Evolutionary conservation across 495 filamentous ascomycete genomes (phyloP), one percentile per base, ranked within the genome.

Genomic region (Penicillium antarcticum): DNA sequence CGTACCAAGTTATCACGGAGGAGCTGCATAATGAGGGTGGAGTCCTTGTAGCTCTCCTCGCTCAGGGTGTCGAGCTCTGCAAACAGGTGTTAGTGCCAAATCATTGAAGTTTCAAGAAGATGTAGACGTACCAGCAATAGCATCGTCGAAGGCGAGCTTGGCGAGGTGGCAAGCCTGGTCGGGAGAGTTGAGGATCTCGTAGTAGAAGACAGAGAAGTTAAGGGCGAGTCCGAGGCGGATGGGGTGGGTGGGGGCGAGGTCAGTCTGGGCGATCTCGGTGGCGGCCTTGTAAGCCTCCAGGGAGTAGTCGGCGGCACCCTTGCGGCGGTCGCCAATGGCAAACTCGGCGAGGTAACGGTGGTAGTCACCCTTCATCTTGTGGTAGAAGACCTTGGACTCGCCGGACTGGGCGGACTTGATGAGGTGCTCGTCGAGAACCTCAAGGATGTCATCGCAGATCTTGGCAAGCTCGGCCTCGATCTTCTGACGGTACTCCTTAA

Each of bases 291-390:
- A 98, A 51, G 94, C 95, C 81, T 97, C 94, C 63, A 96, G 89
- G 40, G 94, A 96, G 73, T 90, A 87, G 70, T 92, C 91, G 70
- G 94, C 94, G 55, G 95, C 92, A 71, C 83, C 83, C 87, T 97
- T 98, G 80, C 94, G 94, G 77, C 89, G 91, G 71, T 98, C 94
- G 69, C 94, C 94, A 73, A 89, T 80, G 65, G 94, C 95, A 72
- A 98, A 98, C 80, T 98, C 94, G 66, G 94, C 94, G 37, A 98
- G 88, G 70, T 98, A 98, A 70, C 94, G 92, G 87, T 97, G 95
- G 79, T 98, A 98, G 78, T 98, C 94, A 73, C 94, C 94, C 87
- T 97, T 98, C 94, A 98, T 98, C 87, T 98, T 98, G 88, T 98
- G 94, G 81, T 98, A 98, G 80, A 98, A 98, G 57, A 98, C 94